Evolutionary conservation across 106 monocot genomes (phyloP).

Genomic region (Allium fistulosum): DNA sequence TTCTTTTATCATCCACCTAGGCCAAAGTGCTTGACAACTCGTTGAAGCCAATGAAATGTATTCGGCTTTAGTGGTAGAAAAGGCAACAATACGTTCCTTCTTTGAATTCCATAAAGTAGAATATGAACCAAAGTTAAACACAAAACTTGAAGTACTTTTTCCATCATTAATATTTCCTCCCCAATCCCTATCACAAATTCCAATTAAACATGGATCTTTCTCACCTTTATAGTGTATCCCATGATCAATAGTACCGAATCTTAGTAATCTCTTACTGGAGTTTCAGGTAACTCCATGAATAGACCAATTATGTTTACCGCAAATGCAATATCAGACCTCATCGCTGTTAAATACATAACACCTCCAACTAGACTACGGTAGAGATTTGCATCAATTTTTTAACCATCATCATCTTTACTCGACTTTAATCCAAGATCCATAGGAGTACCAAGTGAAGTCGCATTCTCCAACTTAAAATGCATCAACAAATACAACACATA

Average conservation of each 20-base stretch:
- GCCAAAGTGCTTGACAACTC: not conserved
- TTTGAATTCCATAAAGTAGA: not conserved
- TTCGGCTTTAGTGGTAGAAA: not conserved
- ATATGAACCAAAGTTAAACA: not conserved
- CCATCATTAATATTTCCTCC: too few relatives aligned
- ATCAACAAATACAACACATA: conserved; percentile 11
- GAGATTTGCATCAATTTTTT: not conserved
- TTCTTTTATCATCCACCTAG: not conserved
- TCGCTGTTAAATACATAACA: not conserved
- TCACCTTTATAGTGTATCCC: not conserved
- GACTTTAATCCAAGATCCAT: not conserved
- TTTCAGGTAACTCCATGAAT: not conserved
- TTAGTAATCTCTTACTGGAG: not conserved
- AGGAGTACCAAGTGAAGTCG: not conserved
- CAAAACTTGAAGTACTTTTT: not conserved
- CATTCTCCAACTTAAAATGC: conserved; percentile 18
- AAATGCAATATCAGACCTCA: not conserved
- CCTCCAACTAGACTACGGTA: not conserved
- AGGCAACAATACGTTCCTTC: not conserved
- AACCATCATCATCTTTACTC: not conserved
- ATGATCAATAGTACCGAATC: not conserved
- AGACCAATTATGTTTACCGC: not conserved
- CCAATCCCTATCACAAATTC: not conserved
- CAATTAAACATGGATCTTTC: not conserved
- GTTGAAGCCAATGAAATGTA: not conserved